Evolutionary conservation across 192 early-diverging fungal species (phyloP), one percentile per base, ranked within the genome.

Genomic region (Podila clonocystis): DNA sequence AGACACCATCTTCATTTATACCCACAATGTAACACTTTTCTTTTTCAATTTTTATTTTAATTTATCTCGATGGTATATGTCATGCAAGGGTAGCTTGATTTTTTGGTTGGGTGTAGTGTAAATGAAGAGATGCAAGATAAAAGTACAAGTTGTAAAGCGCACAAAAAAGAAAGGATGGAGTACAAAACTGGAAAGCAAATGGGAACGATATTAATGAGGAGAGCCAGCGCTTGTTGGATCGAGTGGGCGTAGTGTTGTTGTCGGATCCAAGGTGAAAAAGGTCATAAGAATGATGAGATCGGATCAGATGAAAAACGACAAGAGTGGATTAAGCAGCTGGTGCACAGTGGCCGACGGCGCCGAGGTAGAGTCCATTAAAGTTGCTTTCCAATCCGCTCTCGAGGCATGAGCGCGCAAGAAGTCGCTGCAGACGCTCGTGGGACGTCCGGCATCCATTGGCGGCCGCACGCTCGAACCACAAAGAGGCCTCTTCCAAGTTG

Each of bases 401-500:
- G 17, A 88, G 82, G 50, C 87, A 88, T 9, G 85, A 77, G 30
- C 84, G 74, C n/a, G 85, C 74, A 34, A 89, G 67, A 19, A 89
- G 59, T n/a, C 84, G 82, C 63, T 84, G 84, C 11, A 89, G 58
- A 41, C 83, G 72, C 67, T 85, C 85, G 58, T 87, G 85, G 22
- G 85, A 85, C 12, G 72, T 85, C 68, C 85, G 74, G 74, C 87
- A 89, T 67, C 87, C 87, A 29, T 76, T 82, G 3, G 72, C 74
- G 29, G 83, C 83, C 24, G 83, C 83, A 36, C 70, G 78, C 58
- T 85, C 83, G 48, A 85, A 82, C 83, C 83, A 85, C 61, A 72
- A 34, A 15, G 78, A 82, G 17, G 83, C 83, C 45, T 70, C 83
- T 55, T 82, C 74, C 30, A 85, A 48, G 26, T 82, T 59, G 28